These are phyloP conservation scores for Geosmithia putterillii DNA, from an alignment of 2,329 filamentous ascomycete genomes.

Conservation along the genomic window DNA sequence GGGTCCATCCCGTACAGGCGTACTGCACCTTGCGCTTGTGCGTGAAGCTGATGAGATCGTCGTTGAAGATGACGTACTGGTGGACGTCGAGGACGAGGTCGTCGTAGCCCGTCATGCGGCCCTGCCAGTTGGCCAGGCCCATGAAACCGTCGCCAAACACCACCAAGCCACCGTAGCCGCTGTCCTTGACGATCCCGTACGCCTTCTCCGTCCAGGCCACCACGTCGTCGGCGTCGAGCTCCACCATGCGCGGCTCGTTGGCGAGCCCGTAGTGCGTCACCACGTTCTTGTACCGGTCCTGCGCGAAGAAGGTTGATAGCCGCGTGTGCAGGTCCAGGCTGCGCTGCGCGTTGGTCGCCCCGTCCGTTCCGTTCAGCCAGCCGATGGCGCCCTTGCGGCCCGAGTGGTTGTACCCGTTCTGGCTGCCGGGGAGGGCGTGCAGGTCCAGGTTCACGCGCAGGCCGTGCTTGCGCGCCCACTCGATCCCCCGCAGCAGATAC, in stretches of 20 bases:
- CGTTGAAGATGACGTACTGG: conserved; percentile 98
- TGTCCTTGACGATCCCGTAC: conserved; percentile 58
- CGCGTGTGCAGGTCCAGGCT: conserved; percentile 80
- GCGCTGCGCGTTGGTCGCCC: conserved; percentile 63
- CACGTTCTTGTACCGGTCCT: conserved; percentile 84
- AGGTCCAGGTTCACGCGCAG: conserved; percentile 87
- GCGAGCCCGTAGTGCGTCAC: conserved; percentile 86
- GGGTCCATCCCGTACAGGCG: conserved; percentile 76
- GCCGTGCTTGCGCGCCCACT: conserved; percentile 87
- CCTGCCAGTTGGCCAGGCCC: conserved; percentile 83
- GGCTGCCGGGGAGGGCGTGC: conserved; percentile 82
- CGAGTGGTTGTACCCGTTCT: conserved; percentile 98
- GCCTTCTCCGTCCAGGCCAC: conserved; percentile 69
- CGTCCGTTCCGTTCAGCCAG: conserved; percentile 88
- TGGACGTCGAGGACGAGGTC: conserved; percentile 88
- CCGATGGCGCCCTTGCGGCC: conserved; percentile 68
- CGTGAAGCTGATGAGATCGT: conserved; percentile 66
- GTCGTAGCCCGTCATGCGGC: conserved; percentile 58
- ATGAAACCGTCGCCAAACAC: conserved; percentile 94
- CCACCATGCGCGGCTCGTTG: conserved; percentile 87
- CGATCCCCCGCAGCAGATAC: conserved; percentile 83
- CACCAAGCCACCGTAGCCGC: conserved; percentile 60
- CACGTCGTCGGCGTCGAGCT: conserved; percentile 53
- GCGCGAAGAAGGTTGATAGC: conserved; percentile 83
- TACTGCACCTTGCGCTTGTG: conserved; percentile 79